Percentiles rank a stretch among this genome's conserved stretches.
phyloP scores from a whole-genome alignment of 345 rosid species.

The Angophora floribunda region DNA sequence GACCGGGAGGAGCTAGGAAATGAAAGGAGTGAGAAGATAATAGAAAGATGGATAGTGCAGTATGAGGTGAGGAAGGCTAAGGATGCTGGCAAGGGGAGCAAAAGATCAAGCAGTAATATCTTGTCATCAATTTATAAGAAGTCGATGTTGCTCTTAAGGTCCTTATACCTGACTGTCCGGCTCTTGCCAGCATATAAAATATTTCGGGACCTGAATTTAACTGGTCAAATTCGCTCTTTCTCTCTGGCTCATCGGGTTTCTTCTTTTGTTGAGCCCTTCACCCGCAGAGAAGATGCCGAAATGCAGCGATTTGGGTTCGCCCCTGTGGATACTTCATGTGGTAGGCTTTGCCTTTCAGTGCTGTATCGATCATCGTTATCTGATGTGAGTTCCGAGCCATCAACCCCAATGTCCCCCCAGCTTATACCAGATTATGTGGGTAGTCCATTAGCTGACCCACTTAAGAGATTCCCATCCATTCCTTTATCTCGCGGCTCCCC shows the following conservation, averaged over 20 bases:
- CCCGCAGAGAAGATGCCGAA: constrained; percentile 75
- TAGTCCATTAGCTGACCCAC: constrained; percentile 87
- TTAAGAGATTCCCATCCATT: constrained; percentile 70
- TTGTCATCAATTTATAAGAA: constrained; percentile 69
- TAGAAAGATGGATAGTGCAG: constrained; percentile 93
- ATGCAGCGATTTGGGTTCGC: constrained; percentile 78
- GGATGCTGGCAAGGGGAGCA: constrained; percentile 40
- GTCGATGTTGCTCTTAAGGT: constrained; percentile 69
- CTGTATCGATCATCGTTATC: constrained; percentile 50
- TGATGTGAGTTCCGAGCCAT: constrained; percentile 55
- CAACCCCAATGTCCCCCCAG: constrained; percentile 74
- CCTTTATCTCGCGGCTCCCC: constrained; percentile 70
- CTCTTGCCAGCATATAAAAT: constrained; percentile 88
- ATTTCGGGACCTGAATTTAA: constrained; percentile 68
- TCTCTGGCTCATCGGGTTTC: constrained; percentile 75
- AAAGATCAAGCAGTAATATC: constrained; percentile 53
- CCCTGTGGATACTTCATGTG: constrained; percentile 74
- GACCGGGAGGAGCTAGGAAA: constrained; percentile 60
- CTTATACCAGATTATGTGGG: constrained; percentile 92
- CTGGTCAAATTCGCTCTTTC: constrained; percentile 45
- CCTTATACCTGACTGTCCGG: constrained; percentile 74
- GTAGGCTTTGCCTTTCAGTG: constrained; percentile 85
- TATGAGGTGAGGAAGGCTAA: constrained; percentile 59
- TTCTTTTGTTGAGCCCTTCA: constrained; percentile 70
- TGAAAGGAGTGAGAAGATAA: constrained; percentile 55